Evolutionary conservation across 139 green algal genomes (phyloP).

Genomic region (Tetradesmus lagerheimii): DNA sequence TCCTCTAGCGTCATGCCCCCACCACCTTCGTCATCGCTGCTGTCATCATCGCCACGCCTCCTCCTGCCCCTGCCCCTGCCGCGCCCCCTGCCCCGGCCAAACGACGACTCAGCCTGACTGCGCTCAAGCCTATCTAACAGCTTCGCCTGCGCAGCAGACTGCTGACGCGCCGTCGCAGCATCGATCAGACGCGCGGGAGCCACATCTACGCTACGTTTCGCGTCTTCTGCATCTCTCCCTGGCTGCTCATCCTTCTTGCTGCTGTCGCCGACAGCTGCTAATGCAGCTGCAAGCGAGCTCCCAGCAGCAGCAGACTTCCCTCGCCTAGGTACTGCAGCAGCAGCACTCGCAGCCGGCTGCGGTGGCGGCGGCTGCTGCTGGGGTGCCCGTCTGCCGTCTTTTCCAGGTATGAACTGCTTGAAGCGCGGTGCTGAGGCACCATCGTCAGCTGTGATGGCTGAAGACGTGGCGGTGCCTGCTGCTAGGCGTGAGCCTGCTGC

Average conservation of each 20-base stretch:
- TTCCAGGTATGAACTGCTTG: constrained; percentile 32
- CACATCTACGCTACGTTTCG: constrained; percentile 25
- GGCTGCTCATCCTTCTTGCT: background rate
- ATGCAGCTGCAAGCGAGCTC: background rate
- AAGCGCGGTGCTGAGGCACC: constrained; percentile 35
- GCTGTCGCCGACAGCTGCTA: background rate
- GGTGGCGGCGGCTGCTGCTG: too few species aligned
- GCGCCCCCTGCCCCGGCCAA: background rate
- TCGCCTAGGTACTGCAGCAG: too few species aligned
- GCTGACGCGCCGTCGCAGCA: background rate
- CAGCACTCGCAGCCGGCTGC: background rate
- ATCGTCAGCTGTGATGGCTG: constrained; percentile 21
- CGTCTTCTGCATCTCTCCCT: background rate
- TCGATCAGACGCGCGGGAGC: constrained; percentile 30
- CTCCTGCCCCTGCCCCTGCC: background rate
- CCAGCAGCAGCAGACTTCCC: background rate
- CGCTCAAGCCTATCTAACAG: constrained; percentile 43
- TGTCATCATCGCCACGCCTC: background rate
- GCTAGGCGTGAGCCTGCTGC: background rate
- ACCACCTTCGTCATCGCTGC: constrained; percentile 13
- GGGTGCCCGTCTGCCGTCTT: constrained; percentile 18
- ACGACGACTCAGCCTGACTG: background rate
- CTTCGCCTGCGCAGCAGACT: constrained; percentile 41
- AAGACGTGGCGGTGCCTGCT: background rate
- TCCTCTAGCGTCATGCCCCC: constrained; percentile 43